Evolutionary conservation across 306 rosid species (phyloP).

Genomic region (Cicer cuneatum): DNA sequence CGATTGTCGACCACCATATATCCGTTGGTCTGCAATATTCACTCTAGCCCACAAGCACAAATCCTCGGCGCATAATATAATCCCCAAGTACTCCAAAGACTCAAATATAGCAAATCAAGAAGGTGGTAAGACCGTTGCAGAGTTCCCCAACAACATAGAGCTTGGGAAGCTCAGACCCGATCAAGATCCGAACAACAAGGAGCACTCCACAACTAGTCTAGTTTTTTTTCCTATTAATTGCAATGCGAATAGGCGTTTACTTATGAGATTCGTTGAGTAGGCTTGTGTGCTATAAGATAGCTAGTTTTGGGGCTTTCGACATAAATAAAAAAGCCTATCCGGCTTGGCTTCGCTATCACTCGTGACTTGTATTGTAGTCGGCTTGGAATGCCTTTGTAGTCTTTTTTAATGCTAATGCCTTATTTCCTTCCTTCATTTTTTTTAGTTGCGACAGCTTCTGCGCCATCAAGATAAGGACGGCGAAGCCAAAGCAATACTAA

Average conservation of each 20-base stretch:
- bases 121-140: background rate
- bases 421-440: too few relatives aligned
- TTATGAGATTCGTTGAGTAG: background rate
- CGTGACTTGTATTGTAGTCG: background rate
- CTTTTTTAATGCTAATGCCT: too few relatives aligned
- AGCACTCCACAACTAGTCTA: background rate
- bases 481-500: background rate
- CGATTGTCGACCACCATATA: background rate
- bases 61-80: background rate
- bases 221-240: too few relatives aligned
- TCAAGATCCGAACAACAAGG: background rate
- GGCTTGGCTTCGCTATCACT: background rate
- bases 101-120: background rate
- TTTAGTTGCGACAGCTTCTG: background rate
- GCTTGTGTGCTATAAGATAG: background rate
- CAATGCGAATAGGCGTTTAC: background rate
- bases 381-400: too few relatives aligned
- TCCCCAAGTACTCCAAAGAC: constrained; percentile 23
- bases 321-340: background rate
- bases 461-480: background rate
- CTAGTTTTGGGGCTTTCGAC: background rate
- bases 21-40: background rate
- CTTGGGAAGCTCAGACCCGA: constrained; percentile 3
- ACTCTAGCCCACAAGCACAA: background rate
- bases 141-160: constrained; percentile 1